Base-by-base conservation (phyloP, 2,329 filamentous ascomycete genomes). In the Dactylellina haptotyla region DNA sequence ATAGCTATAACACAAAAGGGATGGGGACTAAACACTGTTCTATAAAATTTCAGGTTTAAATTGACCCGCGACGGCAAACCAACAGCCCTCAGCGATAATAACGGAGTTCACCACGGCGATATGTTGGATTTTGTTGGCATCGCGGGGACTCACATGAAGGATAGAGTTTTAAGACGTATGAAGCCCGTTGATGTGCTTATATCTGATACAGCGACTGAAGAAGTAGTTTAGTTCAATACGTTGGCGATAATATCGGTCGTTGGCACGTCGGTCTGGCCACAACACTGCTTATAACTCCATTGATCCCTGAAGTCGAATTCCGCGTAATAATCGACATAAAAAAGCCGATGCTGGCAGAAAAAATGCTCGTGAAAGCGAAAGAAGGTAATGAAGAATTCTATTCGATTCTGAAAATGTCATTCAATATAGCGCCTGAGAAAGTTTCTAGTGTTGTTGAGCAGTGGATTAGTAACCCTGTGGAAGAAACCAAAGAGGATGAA, bases 151-250 rank as follows among this genome's bases (percentile, higher is more conserved):
- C 20, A 34, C 4, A 18, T 53, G 6, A 58, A 51, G 4, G 26
- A 57, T 12, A 4, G 48, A 53, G 39, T 43, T 6, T 30, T 71
- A n/a, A 57, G 66, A 53, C 66, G 66, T 64, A 70, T 54, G 57
- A 28, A 16, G 18, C 18, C n/a, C 6, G 5, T 1, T 20, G 1
- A 8, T 28, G 14, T 18, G 2, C 9, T 16, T 2, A n/a, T 41
- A 10, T 30, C 26, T n/a, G n/a, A n/a, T n/a, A 4, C 45, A 48
- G 20, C 25, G 4, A n/a, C 32, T 26, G n/a, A 58, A 12, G 39
- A 25, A n/a, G 6, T n/a, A 46, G 20, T 69, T 32, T 48, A 71
- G 66, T 71, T 12, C 66, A 71, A 58, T 57, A 8, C 2, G 34
- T 71, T n/a, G 30, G 50, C 12, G 66, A 58, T 4, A 32, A 51